Conservation (phyloP, 1,139 yeast species). For the Candida tetrigidarum region DNA sequence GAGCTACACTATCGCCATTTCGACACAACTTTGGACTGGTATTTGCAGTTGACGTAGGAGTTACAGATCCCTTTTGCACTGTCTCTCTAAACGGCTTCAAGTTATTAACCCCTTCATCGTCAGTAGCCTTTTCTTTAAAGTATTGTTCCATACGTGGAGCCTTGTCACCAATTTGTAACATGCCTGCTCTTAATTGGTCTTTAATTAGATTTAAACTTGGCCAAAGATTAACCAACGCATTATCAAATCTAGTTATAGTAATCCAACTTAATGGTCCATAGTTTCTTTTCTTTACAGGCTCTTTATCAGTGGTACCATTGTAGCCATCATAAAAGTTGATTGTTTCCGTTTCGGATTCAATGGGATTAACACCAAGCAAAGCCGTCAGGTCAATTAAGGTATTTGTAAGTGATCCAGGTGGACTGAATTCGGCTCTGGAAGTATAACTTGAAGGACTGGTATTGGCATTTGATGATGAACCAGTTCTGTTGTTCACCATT, state of each 20-base stretch:
- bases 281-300: constrained; percentile 26
- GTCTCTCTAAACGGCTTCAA: constrained; percentile 23
- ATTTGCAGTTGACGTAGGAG: constrained; percentile 1
- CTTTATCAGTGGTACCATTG: constrained; percentile 28
- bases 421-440: neutral
- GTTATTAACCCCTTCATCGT: constrained; percentile 27
- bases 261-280: constrained; percentile 45
- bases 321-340: constrained; percentile 40
- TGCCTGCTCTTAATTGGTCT: constrained; percentile 9
- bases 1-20: no score
- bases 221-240: constrained; percentile 23
- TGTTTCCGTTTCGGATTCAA: constrained; percentile 24
- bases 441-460: neutral
- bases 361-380: constrained; percentile 17
- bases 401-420: constrained; percentile 6
- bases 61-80: constrained; percentile 7
- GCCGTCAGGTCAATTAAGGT: constrained; percentile 9
- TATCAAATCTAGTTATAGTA: constrained; percentile 32
- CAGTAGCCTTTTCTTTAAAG: constrained; percentile 18
- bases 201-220: constrained; percentile 15
- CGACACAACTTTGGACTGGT: neutral
- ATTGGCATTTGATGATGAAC: neutral
- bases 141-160: constrained; percentile 14
- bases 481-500: neutral
- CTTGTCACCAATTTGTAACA: constrained; percentile 9